Conservation (phyloP, 352 stramenopile genomes). For the Hyaloperonospora brassicae region DNA sequence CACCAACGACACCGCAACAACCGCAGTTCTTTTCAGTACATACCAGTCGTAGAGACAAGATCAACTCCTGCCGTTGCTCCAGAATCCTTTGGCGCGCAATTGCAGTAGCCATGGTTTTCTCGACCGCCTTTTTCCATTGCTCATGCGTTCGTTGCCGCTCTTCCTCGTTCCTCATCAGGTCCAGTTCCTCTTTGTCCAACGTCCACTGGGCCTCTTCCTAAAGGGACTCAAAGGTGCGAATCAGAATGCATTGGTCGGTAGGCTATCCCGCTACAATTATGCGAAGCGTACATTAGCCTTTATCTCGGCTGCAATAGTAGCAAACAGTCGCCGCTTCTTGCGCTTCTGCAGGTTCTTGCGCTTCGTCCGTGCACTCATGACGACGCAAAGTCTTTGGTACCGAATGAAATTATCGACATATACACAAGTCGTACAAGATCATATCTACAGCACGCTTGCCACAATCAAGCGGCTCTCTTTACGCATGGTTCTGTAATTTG, state of each 20-base stretch:
- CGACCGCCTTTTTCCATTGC: slow-evolving; percentile 41
- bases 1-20: not conserved
- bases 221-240: not conserved
- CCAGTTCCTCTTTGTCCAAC: slow-evolving; percentile 36
- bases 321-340: slow-evolving; percentile 55
- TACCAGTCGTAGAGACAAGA: slow-evolving; percentile 55
- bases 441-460: too few relatives aligned
- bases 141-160: slow-evolving; percentile 49
- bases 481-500: too few relatives aligned
- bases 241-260: slow-evolving; percentile 1
- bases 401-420: too few relatives aligned
- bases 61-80: slow-evolving; percentile 41
- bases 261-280: not conserved
- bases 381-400: too few relatives aligned
- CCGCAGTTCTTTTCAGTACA: not conserved
- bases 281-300: slow-evolving; percentile 24
- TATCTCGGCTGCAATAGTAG: slow-evolving; percentile 44
- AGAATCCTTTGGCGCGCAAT: slow-evolving; percentile 40
- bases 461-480: too few relatives aligned
- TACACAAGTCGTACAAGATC: too few relatives aligned
- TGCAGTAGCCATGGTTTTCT: slow-evolving; percentile 29
- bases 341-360: slow-evolving; percentile 80
- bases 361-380: slow-evolving; percentile 48
- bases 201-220: slow-evolving; percentile 39
- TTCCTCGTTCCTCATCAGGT: slow-evolving; percentile 51